A percentile compares a stretch with the other conserved stretches of the same genome.
These are phyloP conservation scores for Scenedesmus sp. DNA, from an alignment of 163 green algal species.

Conservation along the genomic window DNA sequence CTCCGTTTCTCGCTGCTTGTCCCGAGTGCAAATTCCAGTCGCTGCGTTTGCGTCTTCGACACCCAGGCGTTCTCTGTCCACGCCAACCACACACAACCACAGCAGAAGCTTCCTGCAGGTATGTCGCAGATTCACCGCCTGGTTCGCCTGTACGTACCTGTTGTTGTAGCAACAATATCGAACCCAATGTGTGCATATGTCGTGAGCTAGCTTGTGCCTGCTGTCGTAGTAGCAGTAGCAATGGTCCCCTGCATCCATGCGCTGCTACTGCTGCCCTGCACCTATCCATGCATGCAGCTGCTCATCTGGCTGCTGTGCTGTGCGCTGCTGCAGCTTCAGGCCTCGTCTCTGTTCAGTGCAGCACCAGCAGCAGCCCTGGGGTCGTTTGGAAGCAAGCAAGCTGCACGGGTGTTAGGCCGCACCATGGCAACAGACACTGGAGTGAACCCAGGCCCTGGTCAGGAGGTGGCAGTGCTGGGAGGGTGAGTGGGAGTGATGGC, in stretches of 20 bases:
- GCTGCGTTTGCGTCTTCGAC: not conserved
- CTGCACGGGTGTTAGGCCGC: not conserved
- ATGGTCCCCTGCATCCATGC: not conserved
- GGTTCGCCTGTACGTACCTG: not conserved
- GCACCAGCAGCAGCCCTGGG: conserved; percentile 35
- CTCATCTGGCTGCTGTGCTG: not conserved
- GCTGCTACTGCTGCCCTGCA: not conserved
- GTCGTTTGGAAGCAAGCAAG: conserved; percentile 14
- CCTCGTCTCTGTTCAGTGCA: not conserved
- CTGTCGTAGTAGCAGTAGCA: not conserved
- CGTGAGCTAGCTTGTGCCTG: not conserved
- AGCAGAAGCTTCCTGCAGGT: conserved; percentile 11
- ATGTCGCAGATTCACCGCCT: not conserved
- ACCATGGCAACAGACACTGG: conserved; percentile 17
- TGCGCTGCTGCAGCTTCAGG: not conserved
- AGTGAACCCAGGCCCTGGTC: not conserved
- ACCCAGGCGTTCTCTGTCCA: not conserved
- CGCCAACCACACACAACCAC: not conserved
- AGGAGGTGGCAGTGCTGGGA: conserved; percentile 39
- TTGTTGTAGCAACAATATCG: not conserved
- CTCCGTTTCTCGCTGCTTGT: not conserved
- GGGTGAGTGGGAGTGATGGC: not conserved
- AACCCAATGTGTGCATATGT: not conserved
- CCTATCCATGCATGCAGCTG: not conserved
- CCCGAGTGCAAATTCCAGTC: not conserved